A percentile compares a stretch with the other conserved stretches of the same genome.
These are phyloP conservation scores for Elaeis guineensis DNA, from an alignment of 176 grass and related monocot species.

Conservation along the genomic window DNA sequence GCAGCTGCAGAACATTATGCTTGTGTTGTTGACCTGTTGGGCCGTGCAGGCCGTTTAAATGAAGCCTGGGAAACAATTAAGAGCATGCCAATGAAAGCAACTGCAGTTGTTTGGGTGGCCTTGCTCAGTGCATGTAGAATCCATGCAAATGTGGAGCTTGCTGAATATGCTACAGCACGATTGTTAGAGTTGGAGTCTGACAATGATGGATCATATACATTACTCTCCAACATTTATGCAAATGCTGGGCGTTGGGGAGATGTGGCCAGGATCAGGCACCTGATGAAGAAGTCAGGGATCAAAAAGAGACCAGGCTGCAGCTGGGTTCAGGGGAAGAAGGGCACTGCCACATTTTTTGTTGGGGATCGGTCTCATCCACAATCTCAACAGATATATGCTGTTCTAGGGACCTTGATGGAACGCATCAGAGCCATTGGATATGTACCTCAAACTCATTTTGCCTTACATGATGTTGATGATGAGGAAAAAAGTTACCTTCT, in stretches of 20 bases:
- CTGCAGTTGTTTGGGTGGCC: conserved; percentile 61
- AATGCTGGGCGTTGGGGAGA: conserved; percentile 69
- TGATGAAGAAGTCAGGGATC: conserved; percentile 67
- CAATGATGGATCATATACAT: conserved; percentile 77
- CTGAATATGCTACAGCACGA: conserved; percentile 59
- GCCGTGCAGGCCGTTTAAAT: conserved; percentile 50
- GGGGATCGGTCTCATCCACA: conserved; percentile 62
- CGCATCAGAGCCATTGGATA: conserved; percentile 74
- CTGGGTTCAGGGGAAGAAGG: conserved; percentile 74
- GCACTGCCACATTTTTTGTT: conserved; percentile 71
- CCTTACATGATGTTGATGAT: conserved; percentile 79
- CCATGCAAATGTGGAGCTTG: conserved; percentile 84
- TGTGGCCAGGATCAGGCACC: conserved; percentile 51
- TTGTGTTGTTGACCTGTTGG: conserved; percentile 74
- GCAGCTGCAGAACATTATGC: conserved; percentile 67
- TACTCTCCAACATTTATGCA: conserved; percentile 90
- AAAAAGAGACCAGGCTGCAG: conserved; percentile 84
- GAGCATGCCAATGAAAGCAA: conserved; percentile 71
- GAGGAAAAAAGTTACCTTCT: conserved; percentile 81
- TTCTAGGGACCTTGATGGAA: conserved; percentile 50
- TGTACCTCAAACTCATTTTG: conserved; percentile 65
- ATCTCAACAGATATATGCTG: conserved; percentile 62
- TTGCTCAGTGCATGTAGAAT: conserved; percentile 71
- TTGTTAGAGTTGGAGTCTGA: conserved; percentile 50
- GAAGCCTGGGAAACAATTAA: conserved; percentile 68